Evolutionary conservation across 1,139 yeast species (phyloP), one percentile per base, ranked within the genome.

Genomic region (Lodderomyces theae): DNA sequence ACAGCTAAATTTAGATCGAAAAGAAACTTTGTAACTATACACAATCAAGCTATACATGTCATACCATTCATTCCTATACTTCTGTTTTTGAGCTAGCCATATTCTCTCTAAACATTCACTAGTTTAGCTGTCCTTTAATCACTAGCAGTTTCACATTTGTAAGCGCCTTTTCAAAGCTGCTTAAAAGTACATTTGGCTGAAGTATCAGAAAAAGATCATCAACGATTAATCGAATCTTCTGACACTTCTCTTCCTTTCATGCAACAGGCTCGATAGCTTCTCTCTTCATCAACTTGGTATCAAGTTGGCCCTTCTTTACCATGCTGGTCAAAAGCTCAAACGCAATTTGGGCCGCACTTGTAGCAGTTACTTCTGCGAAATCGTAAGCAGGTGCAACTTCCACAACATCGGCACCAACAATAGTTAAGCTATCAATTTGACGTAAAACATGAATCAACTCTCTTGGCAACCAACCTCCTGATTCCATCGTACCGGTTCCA

Each of bases 401-500:
- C 16, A 85, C 92, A 24, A 85, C 66, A 57, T 85, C 94, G 5
- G 85, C 90, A 33, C 92, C 94, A 28, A 85, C 87, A 23, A 85
- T 50, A 45, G 80, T 79, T 53, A 84, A 66, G 9, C 61, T 61
- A 17, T 81, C 85, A 33, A 85, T 60, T 8, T 69, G 69, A 49
- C 90, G 70, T 46, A 85, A 63, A 22, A 85, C 69, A 44, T 79
- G 70, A 42, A 84, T 72, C 44, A 85, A 69, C 57, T 85, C 94
- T 44, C 94, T 70, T n/a, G 90, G 83, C 39, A 83, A 65, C 75
- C 87, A 77, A 41, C 94, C 94, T 42, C 94, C 94, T 4, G 84
- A 82, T 60, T 85, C 94, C 47, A 82, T 86, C 3, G 94, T 85
- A 8, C 94, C 94, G 1, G 94, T 85, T 1, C 92, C 94, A 42